A percentile compares a stretch with the other conserved stretches of the same genome.
phyloP scores from a whole-genome alignment of 1,139 yeast species.

The Zygosaccharomyces pseudobailii region DNA sequence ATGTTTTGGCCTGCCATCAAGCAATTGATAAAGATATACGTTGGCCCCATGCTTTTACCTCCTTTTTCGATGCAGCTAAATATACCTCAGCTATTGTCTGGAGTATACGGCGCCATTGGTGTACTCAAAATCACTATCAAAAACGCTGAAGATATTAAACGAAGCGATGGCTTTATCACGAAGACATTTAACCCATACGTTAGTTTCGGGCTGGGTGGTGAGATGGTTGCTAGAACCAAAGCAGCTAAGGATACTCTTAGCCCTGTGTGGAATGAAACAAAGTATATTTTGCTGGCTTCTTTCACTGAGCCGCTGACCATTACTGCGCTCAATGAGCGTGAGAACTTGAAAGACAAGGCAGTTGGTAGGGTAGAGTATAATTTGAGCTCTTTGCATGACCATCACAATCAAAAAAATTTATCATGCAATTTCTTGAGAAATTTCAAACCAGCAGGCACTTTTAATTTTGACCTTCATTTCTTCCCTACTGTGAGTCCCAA shows the following conservation, averaged over 20 bases:
- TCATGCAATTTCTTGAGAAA: conserved; percentile 64
- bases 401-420: conserved; percentile 49
- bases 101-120: conserved; percentile 84
- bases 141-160: conserved; percentile 63
- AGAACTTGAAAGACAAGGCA: conserved; percentile 69
- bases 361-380: conserved; percentile 78
- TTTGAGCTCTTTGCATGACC: conserved; percentile 58
- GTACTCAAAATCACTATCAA: conserved; percentile 66
- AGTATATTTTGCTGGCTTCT: conserved; percentile 64
- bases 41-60: conserved; percentile 79
- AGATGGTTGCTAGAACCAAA: conserved; percentile 60
- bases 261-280: conserved; percentile 83
- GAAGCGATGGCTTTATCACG: conserved; percentile 58
- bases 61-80: conserved; percentile 93
- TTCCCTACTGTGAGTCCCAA: conserved; percentile 77
- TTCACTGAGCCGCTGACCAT: conserved; percentile 77
- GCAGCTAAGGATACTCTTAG: conserved; percentile 57
- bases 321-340: conserved; percentile 68
- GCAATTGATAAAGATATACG: conserved; percentile 78
- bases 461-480: conserved; percentile 65
- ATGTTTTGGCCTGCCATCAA: conserved; percentile 78
- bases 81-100: conserved; percentile 83
- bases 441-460: conserved; percentile 73
- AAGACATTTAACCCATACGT: conserved; percentile 88
- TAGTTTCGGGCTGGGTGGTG: conserved; percentile 58